Evolutionary conservation across 345 rosid species (phyloP), one percentile per base, ranked within the genome.

Genomic region (Schrenkiella parvula): DNA sequence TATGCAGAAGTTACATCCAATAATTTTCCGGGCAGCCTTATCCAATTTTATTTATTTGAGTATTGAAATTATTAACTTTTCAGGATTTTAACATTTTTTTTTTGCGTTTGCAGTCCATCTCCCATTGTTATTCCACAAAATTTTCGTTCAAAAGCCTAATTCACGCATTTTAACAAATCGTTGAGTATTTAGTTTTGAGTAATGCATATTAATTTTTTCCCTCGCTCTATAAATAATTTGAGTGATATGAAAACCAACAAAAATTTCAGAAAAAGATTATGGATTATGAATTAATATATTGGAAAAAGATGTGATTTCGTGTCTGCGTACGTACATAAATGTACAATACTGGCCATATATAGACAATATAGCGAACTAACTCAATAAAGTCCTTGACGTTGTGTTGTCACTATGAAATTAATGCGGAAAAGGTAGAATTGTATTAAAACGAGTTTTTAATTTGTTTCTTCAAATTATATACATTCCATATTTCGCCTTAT

Each of bases 361-460:
- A 43, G 74, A 61, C 74, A 60, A 51, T 42, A 32, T 68, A 68
- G 62, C 69, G 64, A 75, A 75, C 79, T 61, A 58, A 61, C 35
- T 68, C 74, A 68, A 75, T 75, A 68, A 75, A 75, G 64, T 61
- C 50, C 42, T 66, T 53, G 61, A 68, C 34, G 74, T 42, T 68
- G 74, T 75, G 79, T 43, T 68, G 79, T 61, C 74, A 68, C 72
- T 47, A 53, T 52, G 70, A 41, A 28, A 32, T 61, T 34, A 61
- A 75, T 61, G 62, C 51, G 29, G 53, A 61, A 72, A 75, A 68
- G 62, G 74, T 68, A 0, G 23, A 61, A 18, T 41, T 53, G 19
- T 21, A 68, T 52, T 42, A 5, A 22, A 64, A 34, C 14, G 8
- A n/a, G 32, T n/a, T 66, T 32, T 39, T 14, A 22, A 25, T 42